phyloP scores from a whole-genome alignment of 2,329 filamentous ascomycete species.

The Apiospora phragmitis region DNA sequence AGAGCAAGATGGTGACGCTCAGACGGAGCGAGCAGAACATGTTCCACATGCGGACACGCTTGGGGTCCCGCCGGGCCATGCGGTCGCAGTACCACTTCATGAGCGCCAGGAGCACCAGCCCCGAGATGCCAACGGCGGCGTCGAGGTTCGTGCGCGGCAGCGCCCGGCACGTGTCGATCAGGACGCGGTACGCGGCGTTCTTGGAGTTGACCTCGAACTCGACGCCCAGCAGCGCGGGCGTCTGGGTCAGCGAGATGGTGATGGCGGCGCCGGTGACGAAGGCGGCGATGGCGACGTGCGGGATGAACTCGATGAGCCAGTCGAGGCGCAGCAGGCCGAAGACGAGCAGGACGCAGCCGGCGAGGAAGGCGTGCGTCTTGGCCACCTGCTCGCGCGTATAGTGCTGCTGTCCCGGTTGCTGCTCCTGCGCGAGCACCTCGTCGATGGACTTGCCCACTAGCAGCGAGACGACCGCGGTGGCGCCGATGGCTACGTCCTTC shows the following conservation, averaged over 20 bases:
- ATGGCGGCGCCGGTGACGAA: slow-evolving; percentile 97
- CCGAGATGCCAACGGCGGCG: slow-evolving; percentile 82
- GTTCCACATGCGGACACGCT: slow-evolving; percentile 75
- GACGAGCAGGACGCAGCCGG: slow-evolving; percentile 73
- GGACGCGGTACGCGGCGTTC: slow-evolving; percentile 75
- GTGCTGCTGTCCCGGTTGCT: slow-evolving; percentile 77
- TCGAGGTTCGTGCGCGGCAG: slow-evolving; percentile 69
- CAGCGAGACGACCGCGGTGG: slow-evolving; percentile 1
- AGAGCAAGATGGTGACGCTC: slow-evolving; percentile 87
- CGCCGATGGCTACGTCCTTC: slow-evolving; percentile 96
- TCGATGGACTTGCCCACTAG: not conserved
- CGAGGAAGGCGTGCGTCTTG: slow-evolving; percentile 74
- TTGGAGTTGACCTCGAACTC: slow-evolving; percentile 68
- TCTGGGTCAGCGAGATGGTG: slow-evolving; percentile 82
- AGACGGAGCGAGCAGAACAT: slow-evolving; percentile 90
- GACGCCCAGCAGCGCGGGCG: slow-evolving; percentile 81
- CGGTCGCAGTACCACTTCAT: slow-evolving; percentile 68
- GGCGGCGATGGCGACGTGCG: slow-evolving; percentile 84
- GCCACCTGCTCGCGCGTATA: slow-evolving; percentile 67
- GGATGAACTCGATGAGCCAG: slow-evolving; percentile 92
- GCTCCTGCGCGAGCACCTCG: slow-evolving; percentile 82
- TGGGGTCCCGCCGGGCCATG: slow-evolving; percentile 68
- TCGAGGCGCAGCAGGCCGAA: slow-evolving; percentile 80
- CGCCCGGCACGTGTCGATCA: slow-evolving; percentile 79
- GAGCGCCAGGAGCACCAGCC: slow-evolving; percentile 73